phyloP scores from a whole-genome alignment of 2,329 filamentous ascomycete species.

The Whalleya microplaca region DNA sequence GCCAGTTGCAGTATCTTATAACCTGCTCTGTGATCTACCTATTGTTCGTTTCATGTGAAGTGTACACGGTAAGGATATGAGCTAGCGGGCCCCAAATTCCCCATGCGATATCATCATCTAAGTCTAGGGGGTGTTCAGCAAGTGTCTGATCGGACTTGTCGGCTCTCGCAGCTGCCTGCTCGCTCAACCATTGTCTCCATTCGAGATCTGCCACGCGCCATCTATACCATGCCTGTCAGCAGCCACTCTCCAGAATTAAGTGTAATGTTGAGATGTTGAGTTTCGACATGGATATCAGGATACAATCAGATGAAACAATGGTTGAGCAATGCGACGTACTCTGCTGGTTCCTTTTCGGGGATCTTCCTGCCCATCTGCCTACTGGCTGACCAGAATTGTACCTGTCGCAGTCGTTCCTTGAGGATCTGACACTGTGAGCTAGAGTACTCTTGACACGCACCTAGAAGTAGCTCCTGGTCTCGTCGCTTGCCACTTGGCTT shows the following conservation, averaged over 20 bases:
- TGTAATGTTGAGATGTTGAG: no score
- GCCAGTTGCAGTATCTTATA: no score
- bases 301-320: no score
- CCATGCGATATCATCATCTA: conserved; percentile 14
- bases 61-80: conserved; percentile 29
- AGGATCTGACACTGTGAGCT: conserved; percentile 29
- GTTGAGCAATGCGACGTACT: conserved; percentile 22
- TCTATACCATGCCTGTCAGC: conserved; percentile 5
- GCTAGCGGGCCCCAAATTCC: conserved; percentile 31
- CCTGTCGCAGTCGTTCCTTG: conserved; percentile 30
- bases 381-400: conserved; percentile 25
- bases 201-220: conserved; percentile 31
- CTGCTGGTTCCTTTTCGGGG: conserved; percentile 26
- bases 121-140: not conserved
- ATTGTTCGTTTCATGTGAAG: not conserved
- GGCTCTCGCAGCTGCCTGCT: conserved; percentile 19
- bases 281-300: no score
- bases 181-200: conserved; percentile 33
- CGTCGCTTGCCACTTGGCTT: not conserved
- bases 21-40: not conserved
- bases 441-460: conserved; percentile 32
- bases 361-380: conserved; percentile 19
- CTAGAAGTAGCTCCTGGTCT: conserved; percentile 26
- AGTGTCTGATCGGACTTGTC: not conserved
- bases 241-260: not conserved